Base-by-base conservation (phyloP, 2,329 filamentous ascomycete species). In the Fusarium brachygibbosum region DNA sequence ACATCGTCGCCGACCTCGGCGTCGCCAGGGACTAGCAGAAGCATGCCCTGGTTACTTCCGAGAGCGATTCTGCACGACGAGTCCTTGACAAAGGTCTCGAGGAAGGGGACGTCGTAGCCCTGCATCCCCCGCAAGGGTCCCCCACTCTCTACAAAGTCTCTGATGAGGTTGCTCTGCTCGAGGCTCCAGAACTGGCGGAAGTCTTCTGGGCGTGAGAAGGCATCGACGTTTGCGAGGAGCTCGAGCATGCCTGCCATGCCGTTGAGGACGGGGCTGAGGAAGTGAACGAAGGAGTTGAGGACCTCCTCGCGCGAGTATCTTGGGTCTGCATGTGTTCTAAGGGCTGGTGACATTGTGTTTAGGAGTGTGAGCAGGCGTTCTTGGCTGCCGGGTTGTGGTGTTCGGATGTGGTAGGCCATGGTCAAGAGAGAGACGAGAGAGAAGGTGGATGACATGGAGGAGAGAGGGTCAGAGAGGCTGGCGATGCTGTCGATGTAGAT, bases 111-210 rank as follows among this genome's bases (percentile, higher is more conserved):
- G 10, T 77, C 73, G 52, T 70, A 72, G 45, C 75, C 73, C 28
- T 76, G 58, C 53, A 70, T 62, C 38, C 68, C 57, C 23, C 70
- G 68, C 29, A 71, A 59, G 7, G 73, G 68, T 8, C 71, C 68
- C 11, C 68, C 73, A 56, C 71, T 75, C 44, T 75, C 74, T 48
- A 78, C 70, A 34, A 76, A 74, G 40, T 79, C 77, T 28, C 70
- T 68, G 58, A 79, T 77, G 37, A 79, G 67, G 31, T 79, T 79
- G 57, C 73, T 73, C 19, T 66, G 75, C 56, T 77, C 76, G 13
- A 80, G 70, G 21, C 67, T 74, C 78, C 78, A 79, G 57, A 79
- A 79, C 34, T 77, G 74, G 13, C 78, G 68, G 58, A 80, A 79
- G 48, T 74, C 73, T 23, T 73, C 75, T n/a, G 78, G 77, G 8